These are phyloP conservation scores for Pythium monospermum DNA, from an alignment of 352 stramenopile species.

Conservation along the genomic window DNA sequence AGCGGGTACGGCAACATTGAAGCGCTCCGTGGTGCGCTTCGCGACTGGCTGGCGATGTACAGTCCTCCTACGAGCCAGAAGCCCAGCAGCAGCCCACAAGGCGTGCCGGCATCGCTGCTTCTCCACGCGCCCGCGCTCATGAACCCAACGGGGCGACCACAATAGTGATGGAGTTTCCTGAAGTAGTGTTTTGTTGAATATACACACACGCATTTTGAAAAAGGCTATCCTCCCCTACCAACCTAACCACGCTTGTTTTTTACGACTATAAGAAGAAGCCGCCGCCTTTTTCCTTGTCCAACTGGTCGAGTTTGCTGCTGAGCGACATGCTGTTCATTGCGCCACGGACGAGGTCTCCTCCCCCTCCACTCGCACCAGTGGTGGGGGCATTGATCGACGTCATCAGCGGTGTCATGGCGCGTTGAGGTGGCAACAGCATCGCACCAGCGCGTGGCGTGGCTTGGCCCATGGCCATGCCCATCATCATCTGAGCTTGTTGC, in stretches of 20 bases:
- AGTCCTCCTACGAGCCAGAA: constrained; percentile 32
- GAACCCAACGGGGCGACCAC: constrained; percentile 14
- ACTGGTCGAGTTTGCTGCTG: constrained; percentile 66
- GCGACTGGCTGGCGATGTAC: constrained; percentile 81
- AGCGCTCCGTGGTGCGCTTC: constrained; percentile 37
- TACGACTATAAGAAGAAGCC: constrained; percentile 19
- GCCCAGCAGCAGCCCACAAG: constrained; percentile 5
- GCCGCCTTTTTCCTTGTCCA: constrained; percentile 57
- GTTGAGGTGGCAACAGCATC: neutral
- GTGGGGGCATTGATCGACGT: neutral
- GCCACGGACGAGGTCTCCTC: neutral
- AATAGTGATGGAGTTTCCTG: too few relatives aligned
- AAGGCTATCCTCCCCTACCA: neutral
- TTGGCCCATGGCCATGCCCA: neutral
- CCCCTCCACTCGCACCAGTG: too few relatives aligned
- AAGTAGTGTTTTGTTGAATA: too few relatives aligned
- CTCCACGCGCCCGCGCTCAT: constrained; percentile 69
- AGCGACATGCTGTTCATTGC: constrained; percentile 29
- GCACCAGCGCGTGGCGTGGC: neutral
- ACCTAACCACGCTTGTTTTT: neutral
- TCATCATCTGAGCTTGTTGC: neutral
- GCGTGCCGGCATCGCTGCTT: constrained; percentile 53
- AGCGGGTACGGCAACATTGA: constrained; percentile 64
- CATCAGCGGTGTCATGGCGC: constrained; percentile 9
- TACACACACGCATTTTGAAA: neutral